A percentile compares a stretch with the other conserved stretches of the same genome.
phyloP scores from a whole-genome alignment of 257 asterid genomes.

The Jaltomata sinuosa region DNA sequence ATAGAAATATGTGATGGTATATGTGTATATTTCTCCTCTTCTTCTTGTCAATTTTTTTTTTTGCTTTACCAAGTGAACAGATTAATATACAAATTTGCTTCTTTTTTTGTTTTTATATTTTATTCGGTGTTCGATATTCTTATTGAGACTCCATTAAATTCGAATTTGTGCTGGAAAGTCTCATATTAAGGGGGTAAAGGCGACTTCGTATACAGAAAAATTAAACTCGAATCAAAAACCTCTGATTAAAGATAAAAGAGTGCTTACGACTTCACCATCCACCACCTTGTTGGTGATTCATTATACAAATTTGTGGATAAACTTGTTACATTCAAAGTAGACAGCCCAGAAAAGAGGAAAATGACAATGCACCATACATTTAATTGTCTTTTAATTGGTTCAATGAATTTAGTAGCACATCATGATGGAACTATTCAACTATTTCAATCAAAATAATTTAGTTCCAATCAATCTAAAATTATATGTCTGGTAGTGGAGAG shows the following conservation, averaged over 20 bases:
- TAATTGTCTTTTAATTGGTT: background rate
- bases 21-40: background rate
- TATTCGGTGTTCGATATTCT: no score
- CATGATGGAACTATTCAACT: background rate
- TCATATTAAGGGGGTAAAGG: no score
- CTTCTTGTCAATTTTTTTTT: background rate
- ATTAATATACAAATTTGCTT: background rate
- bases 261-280: no score
- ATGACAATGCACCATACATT: background rate
- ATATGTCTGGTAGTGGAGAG: background rate
- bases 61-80: background rate
- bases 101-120: no score
- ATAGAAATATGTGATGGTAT: background rate
- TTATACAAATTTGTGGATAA: background rate
- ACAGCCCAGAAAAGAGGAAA: background rate
- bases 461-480: background rate
- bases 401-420: background rate
- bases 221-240: no score
- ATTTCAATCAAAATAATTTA: slow-evolving; percentile 9
- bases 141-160: no score
- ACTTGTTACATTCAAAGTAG: background rate
- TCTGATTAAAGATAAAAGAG: no score
- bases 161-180: no score
- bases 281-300: no score
- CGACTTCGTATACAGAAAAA: no score